Evolutionary conservation across 2,329 filamentous ascomycete species (phyloP), one percentile per base, ranked within the genome.

Genomic region (Ascocoryne sarcoides): DNA sequence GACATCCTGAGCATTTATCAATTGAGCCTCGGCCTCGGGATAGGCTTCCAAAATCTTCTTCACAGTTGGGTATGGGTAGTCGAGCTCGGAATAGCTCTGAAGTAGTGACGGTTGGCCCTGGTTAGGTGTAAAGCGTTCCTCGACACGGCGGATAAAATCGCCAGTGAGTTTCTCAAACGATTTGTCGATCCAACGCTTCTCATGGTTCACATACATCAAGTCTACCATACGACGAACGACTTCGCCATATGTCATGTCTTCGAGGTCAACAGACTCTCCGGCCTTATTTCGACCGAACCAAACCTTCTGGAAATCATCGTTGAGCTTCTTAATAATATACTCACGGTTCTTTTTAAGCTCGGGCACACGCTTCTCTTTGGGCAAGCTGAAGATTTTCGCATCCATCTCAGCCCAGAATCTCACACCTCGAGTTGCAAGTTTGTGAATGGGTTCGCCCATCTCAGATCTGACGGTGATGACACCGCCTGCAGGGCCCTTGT

Each of bases 401-500:
- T 98, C 92, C 88, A 98, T 95, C 67, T 98, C 93, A 36, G 88
- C 82, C 92, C 92, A 98, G 71, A 98, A 95, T 40, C 78, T 71
- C 35, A 98, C 89, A 75, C 92, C 92, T 44, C 93, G 84, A 36
- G 92, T 98, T 12, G 92, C 93, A 44, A 98, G 77, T 70, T 98
- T 98, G 71, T 98, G 92, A 47, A 98, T 98, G 4, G 92, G 93
- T 71, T 98, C 92, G 33, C 92, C 93, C 93, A 98, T 98, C 67
- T 98, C 92, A 1, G 92, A 98, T 49, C 88, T 79, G 36, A 98
- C 92, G 19, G 92, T 98, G 56, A 98, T 90, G 48, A 98, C 79
- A 61, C 92, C 92, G 56, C 92, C 92, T 42, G 89, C 84, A 18
- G 88, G 74, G 14, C 85, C 86, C 68, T 90, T 87, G 70, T 95